Percentiles rank a stretch among this genome's conserved stretches.
These are phyloP conservation scores for Xylariaceae sp. DNA, from an alignment of 2,329 filamentous ascomycete genomes.

Conservation along the genomic window DNA sequence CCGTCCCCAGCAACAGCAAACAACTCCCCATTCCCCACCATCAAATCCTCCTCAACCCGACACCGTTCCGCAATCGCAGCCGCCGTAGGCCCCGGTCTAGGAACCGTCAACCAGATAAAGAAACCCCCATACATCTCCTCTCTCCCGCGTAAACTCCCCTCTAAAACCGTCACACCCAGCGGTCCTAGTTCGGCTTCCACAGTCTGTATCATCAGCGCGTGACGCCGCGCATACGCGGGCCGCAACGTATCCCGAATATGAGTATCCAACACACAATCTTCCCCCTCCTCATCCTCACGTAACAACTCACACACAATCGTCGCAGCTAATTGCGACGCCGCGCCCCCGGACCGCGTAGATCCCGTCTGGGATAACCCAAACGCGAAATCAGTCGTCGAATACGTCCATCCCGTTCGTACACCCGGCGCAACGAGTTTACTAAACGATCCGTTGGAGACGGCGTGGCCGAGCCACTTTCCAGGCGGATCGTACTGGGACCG, in stretches of 20 bases:
- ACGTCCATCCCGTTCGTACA: conserved; percentile 63
- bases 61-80: conserved; percentile 53
- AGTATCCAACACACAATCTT: conserved; percentile 33
- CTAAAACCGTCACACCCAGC: conserved; percentile 48
- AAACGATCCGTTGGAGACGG: conserved; percentile 82
- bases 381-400: conserved; percentile 52
- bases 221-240: conserved; percentile 43
- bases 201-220: conserved; percentile 49
- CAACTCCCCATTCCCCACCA: conserved; percentile 61
- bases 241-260: conserved; percentile 40
- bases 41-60: conserved; percentile 57
- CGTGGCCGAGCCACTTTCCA: conserved; percentile 61
- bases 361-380: conserved; percentile 50
- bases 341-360: conserved; percentile 51
- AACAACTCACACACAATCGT: conserved; percentile 48
- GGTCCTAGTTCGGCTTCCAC: conserved; percentile 57
- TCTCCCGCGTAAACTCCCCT: conserved; percentile 4
- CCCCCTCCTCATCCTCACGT: conserved; percentile 21
- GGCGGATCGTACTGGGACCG: conserved; percentile 36
- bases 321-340: conserved; percentile 51
- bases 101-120: conserved; percentile 74
- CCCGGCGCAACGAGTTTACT: conserved; percentile 83
- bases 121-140: conserved; percentile 67
- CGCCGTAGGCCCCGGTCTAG: conserved; percentile 43
- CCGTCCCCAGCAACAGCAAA: conserved; percentile 63